Percentiles rank a stretch among this genome's conserved stretches.
Conservation (phyloP, 2,329 filamentous ascomycete genomes). For the Plenodomus biglobosus region DNA sequence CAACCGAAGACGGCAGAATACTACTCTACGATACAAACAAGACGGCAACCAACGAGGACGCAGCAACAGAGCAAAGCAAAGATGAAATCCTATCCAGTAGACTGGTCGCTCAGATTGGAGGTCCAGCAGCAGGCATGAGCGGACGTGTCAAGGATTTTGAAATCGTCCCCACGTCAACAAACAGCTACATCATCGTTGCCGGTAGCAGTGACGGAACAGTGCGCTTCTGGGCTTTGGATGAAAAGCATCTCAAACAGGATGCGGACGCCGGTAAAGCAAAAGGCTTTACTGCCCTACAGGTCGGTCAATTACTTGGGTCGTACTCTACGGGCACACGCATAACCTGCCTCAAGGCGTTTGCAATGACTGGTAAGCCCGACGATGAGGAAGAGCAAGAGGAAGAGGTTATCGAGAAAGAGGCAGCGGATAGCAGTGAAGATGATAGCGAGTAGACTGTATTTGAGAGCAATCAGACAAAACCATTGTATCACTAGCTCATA, state of each 20-base stretch:
- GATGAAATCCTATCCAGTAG: conserved; percentile 59
- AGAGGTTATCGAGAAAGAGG: conserved; percentile 18
- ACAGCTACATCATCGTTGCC: conserved; percentile 61
- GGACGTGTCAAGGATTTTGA: conserved; percentile 88
- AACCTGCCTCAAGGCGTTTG: conserved; percentile 82
- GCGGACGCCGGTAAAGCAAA: conserved; percentile 15
- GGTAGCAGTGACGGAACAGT: conserved; percentile 84
- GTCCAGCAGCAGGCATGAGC: conserved; percentile 65
- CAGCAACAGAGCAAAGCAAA: conserved; percentile 42
- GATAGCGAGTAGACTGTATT: conserved; percentile 21
- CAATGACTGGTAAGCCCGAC: conserved; percentile 64
- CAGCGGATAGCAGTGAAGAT: conserved; percentile 22
- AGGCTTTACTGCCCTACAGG: conserved; percentile 45
- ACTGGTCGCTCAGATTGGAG: conserved; percentile 75
- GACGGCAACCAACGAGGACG: conserved; percentile 43
- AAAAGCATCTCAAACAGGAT: conserved; percentile 24
- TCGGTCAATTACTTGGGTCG: conserved; percentile 70
- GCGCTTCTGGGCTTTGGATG: conserved; percentile 69
- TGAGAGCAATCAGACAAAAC: too few species aligned
- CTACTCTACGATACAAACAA: conserved; percentile 75
- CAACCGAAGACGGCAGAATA: conserved; percentile 87
- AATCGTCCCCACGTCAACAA: conserved; percentile 54
- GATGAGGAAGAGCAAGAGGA: conserved; percentile 29
- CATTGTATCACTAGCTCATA: too few species aligned
- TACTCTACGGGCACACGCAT: conserved; percentile 88